Percentiles rank a stretch among this genome's conserved stretches.
phyloP scores from a whole-genome alignment of 2,329 filamentous ascomycete genomes.

The Fusarium longipes region DNA sequence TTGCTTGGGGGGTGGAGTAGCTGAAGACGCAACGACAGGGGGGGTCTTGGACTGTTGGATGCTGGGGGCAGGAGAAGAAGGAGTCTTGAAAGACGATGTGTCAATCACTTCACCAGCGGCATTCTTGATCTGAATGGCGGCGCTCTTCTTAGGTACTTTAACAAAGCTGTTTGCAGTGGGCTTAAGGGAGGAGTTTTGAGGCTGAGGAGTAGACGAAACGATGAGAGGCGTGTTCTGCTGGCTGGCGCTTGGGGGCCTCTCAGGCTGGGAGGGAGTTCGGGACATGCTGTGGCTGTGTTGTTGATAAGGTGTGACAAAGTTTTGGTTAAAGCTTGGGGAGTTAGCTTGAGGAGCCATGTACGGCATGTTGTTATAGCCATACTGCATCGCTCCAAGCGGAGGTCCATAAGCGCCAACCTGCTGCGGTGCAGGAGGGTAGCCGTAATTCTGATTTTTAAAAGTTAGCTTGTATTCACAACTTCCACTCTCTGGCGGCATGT shows the following conservation, averaged over 20 bases:
- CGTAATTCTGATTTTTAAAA: conserved; percentile 73
- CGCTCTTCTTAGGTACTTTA: conserved; percentile 71
- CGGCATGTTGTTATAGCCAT: conserved; percentile 59
- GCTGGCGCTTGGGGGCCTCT: conserved; percentile 73
- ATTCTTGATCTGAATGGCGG: conserved; percentile 86
- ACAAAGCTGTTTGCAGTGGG: conserved; percentile 58
- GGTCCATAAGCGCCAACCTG: conserved; percentile 54
- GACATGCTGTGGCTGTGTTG: conserved; percentile 79
- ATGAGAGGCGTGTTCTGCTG: conserved; percentile 68
- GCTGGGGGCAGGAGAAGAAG: conserved; percentile 66
- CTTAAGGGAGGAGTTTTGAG: conserved; percentile 70
- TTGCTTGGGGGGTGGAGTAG: conserved; percentile 83
- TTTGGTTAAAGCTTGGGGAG: conserved; percentile 63
- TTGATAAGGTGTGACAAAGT: conserved; percentile 56
- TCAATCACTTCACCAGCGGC: conserved; percentile 81
- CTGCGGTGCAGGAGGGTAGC: conserved; percentile 59
- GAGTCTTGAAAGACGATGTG: conserved; percentile 69
- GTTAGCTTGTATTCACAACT: conserved; percentile 81
- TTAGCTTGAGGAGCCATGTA: conserved; percentile 62
- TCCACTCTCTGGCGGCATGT: conserved; percentile 76
- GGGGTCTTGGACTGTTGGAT: conserved; percentile 71
- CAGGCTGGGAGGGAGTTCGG: conserved; percentile 83
- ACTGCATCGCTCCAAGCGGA: conserved; percentile 52
- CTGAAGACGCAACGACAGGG: conserved; percentile 77
- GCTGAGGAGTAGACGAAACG: conserved; percentile 71